These are phyloP conservation scores for Nicotiana otophora DNA, from an alignment of 257 asterid genomes.

Conservation along the genomic window DNA sequence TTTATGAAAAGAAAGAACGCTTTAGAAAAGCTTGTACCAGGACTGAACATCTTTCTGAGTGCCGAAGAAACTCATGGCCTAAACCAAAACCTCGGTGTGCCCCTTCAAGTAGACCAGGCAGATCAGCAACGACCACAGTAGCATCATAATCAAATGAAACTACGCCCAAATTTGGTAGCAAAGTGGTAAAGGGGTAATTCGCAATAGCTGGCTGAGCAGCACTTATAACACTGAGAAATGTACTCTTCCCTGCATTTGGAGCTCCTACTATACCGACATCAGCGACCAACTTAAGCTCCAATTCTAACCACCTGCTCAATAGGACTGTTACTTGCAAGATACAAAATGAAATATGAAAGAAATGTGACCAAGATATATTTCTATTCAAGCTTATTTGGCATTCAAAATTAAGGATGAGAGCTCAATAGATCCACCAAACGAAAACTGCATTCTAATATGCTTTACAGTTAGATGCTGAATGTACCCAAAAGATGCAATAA, in stretches of 20 bases:
- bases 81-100: constrained; percentile 96
- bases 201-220: constrained; percentile 94
- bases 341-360: background rate
- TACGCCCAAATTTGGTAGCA: constrained; percentile 98
- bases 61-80: constrained; percentile 94
- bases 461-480: background rate
- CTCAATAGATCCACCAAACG: background rate
- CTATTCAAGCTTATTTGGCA: background rate
- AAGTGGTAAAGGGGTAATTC: constrained; percentile 91
- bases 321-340: constrained; percentile 17
- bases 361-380: constrained; percentile 5
- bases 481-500: background rate
- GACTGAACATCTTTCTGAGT: constrained; percentile 92
- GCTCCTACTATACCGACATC: constrained; percentile 97
- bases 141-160: constrained; percentile 88
- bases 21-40: constrained; percentile 44
- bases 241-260: constrained; percentile 99
- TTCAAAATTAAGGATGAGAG: background rate
- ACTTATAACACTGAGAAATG: constrained; percentile 81
- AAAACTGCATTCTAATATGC: background rate
- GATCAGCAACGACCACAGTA: constrained; percentile 84
- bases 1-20: background rate
- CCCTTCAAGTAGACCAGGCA: constrained; percentile 95
- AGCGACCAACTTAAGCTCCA: constrained; percentile 94
- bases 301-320: constrained; percentile 78